A percentile compares a stretch with the other conserved stretches of the same genome.
phyloP scores from a whole-genome alignment of 2,329 filamentous ascomycete species.

The Fonsecaea monophora region DNA sequence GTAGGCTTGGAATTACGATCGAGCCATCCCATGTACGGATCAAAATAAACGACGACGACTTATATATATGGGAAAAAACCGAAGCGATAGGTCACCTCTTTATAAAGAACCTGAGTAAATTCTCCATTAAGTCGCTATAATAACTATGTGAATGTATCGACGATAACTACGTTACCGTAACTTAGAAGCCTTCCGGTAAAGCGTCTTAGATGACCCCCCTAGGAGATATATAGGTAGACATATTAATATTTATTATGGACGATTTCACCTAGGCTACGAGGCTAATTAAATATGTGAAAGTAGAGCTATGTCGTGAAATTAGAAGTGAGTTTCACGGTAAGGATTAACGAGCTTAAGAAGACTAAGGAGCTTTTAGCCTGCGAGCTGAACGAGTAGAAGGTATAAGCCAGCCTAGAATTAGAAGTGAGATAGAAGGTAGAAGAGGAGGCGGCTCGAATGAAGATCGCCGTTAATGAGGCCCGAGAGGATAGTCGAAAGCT shows the following conservation, averaged over 20 bases:
- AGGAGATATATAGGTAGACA: conserved; percentile 24
- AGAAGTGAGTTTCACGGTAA: conserved; percentile 27
- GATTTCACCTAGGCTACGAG: conserved; percentile 23
- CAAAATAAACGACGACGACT: conserved; percentile 23
- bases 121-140: conserved; percentile 24
- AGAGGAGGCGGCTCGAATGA: conserved; percentile 25
- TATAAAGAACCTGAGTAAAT: conserved; percentile 24
- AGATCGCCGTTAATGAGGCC: conserved; percentile 21
- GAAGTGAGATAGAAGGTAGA: conserved; percentile 25
- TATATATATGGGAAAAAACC: conserved; percentile 25
- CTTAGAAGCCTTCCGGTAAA: conserved; percentile 23
- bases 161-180: conserved; percentile 21
- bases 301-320: conserved; percentile 24
- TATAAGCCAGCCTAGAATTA: conserved; percentile 24
- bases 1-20: conserved; percentile 23
- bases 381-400: conserved; percentile 25
- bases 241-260: conserved; percentile 16
- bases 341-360: conserved; percentile 26
- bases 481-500: conserved; percentile 24
- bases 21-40: conserved; percentile 22
- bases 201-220: conserved; percentile 12
- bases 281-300: conserved; percentile 25
- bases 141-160: conserved; percentile 24
- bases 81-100: conserved; percentile 25
- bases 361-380: conserved; percentile 23